Percentiles rank a stretch among this genome's conserved stretches.
These are phyloP conservation scores for Aurinia saxatilis DNA, from an alignment of 345 rosid species.

Conservation along the genomic window DNA sequence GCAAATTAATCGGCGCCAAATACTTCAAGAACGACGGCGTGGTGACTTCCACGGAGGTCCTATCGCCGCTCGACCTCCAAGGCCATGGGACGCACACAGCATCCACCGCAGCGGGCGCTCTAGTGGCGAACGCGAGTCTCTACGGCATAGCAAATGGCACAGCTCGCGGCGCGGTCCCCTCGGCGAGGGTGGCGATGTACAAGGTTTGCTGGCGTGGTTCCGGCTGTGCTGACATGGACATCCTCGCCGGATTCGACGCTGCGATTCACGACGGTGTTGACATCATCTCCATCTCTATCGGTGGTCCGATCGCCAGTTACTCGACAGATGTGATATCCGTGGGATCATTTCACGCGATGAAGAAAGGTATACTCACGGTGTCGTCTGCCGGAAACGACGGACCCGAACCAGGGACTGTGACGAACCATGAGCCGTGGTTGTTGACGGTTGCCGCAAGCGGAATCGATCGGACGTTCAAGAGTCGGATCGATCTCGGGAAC, in stretches of 20 bases:
- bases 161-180: constrained; percentile 77
- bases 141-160: constrained; percentile 62
- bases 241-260: constrained; percentile 76
- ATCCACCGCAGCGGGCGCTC: constrained; percentile 64
- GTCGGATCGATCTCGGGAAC: constrained; percentile 55
- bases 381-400: constrained; percentile 83
- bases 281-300: constrained; percentile 67
- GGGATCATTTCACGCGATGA: constrained; percentile 78
- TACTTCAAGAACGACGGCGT: constrained; percentile 70
- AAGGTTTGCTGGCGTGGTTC: constrained; percentile 87
- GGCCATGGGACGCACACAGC: constrained; percentile 96
- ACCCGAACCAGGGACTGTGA: constrained; percentile 39
- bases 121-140: constrained; percentile 47
- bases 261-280: constrained; percentile 80
- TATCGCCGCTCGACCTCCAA: constrained; percentile 60
- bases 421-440: constrained; percentile 85
- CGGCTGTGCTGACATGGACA: constrained; percentile 81
- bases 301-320: constrained; percentile 40
- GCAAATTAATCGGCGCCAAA: constrained; percentile 83
- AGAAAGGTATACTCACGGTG: constrained; percentile 72
- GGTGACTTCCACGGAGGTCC: constrained; percentile 39
- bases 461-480: constrained; percentile 61
- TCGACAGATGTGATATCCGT: constrained; percentile 47
- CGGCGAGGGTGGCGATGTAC: constrained; percentile 70
- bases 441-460: constrained; percentile 86